Evolutionary conservation across 2,329 filamentous ascomycete species (phyloP).

Genomic region (Sporothrix dimorphospora): DNA sequence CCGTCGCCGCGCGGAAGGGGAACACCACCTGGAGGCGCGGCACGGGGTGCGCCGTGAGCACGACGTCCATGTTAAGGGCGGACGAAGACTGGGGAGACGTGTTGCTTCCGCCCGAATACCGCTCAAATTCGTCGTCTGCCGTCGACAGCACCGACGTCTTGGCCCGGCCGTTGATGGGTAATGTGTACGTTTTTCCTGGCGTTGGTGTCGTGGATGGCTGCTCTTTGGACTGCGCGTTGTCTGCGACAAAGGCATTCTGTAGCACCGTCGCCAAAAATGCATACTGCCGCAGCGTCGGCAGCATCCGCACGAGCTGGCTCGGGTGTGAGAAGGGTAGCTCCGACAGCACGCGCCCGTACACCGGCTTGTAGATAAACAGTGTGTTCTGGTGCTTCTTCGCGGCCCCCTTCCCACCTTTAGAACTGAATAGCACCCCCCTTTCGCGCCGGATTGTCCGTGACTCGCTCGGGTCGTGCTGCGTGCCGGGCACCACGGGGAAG

Average conservation of each 20-base stretch:
- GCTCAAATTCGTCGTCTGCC: conserved; percentile 37
- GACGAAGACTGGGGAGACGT: conserved; percentile 1
- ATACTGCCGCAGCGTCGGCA: conserved; percentile 77
- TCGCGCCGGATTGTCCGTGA: conserved; percentile 57
- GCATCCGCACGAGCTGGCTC: conserved; percentile 70
- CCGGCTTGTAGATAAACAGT: conserved; percentile 71
- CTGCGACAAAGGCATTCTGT: conserved; percentile 59
- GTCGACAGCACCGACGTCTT: conserved; percentile 34
- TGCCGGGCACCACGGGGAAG: conserved; percentile 57
- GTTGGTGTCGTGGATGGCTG: conserved; percentile 23
- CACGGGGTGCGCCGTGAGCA: conserved; percentile 54
- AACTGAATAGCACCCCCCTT: conserved; percentile 49
- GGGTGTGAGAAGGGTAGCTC: conserved; percentile 79
- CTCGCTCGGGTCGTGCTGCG: conserved; percentile 59
- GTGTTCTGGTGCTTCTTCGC: conserved; percentile 57
- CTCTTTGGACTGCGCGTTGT: conserved; percentile 29
- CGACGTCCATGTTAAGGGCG: conserved; percentile 53
- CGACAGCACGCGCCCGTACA: conserved; percentile 68
- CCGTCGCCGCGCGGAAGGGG: conserved; percentile 52
- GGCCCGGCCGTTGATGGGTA: background rate
- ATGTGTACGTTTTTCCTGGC: background rate
- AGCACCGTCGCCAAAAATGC: conserved; percentile 69
- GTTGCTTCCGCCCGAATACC: conserved; percentile 31
- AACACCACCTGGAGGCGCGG: conserved; percentile 58
- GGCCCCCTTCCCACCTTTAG: background rate